phyloP scores from a whole-genome alignment of 768 basidiomycete genomes.

The Tremella yokohamensis region DNA sequence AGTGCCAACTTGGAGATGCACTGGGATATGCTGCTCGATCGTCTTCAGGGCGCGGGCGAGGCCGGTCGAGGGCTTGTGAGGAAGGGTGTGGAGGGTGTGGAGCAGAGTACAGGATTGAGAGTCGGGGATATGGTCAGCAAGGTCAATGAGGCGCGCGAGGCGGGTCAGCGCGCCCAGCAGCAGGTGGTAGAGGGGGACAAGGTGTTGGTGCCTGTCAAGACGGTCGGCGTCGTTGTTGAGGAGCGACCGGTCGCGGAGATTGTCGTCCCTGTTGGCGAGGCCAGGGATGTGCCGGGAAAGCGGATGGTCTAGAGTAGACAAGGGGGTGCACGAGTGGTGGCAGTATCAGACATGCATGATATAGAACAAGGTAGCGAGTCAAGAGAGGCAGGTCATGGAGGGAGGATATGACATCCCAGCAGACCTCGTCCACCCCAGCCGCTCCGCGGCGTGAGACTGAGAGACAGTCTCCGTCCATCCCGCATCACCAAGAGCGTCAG shows the following conservation, averaged over 20 bases:
- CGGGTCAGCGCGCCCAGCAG: slow-evolving; percentile 8
- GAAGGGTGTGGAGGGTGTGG: slow-evolving; percentile 58
- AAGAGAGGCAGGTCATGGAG: slow-evolving; percentile 14
- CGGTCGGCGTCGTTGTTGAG: slow-evolving; percentile 47
- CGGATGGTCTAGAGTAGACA: slow-evolving; percentile 20
- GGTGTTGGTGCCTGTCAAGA: slow-evolving; percentile 9
- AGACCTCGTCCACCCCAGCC: slow-evolving; percentile 86
- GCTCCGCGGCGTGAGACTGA: slow-evolving; percentile 65
- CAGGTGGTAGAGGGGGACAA: slow-evolving; percentile 13
- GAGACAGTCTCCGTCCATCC: slow-evolving; percentile 42
- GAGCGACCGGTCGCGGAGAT: slow-evolving; percentile 48
- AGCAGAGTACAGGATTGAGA: slow-evolving; percentile 71
- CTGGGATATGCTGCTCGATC: slow-evolving; percentile 55
- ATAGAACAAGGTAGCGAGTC: slow-evolving; percentile 1
- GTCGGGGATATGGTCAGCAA: slow-evolving; percentile 56
- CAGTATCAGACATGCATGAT: neutral
- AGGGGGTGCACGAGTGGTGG: slow-evolving; percentile 1
- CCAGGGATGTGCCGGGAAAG: slow-evolving; percentile 9
- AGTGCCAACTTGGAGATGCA: slow-evolving; percentile 29
- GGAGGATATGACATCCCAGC: slow-evolving; percentile 61
- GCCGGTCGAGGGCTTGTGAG: slow-evolving; percentile 52
- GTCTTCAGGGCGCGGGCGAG: slow-evolving; percentile 54
- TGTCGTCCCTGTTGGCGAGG: slow-evolving; percentile 28
- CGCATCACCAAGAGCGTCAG: slow-evolving; percentile 26
- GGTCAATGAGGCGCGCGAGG: slow-evolving; percentile 24